Evolutionary conservation across 2,329 filamentous ascomycete genomes (phyloP).

Genomic region (Colletotrichum camelliae): DNA sequence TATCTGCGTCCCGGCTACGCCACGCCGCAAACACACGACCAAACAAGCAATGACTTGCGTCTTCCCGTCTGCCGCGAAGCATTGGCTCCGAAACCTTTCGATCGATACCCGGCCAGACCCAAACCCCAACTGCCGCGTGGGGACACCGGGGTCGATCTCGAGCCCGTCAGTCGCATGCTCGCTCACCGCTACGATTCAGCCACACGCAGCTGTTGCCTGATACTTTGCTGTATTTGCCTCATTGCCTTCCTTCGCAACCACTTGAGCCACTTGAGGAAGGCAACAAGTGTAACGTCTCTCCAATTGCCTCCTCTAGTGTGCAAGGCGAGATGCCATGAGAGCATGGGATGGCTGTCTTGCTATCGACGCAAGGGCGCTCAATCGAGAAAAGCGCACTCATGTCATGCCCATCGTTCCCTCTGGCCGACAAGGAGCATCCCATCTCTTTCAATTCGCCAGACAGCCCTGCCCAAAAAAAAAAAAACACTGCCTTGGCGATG

Average conservation of each 20-base stretch:
- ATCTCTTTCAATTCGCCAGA: conserved; percentile 1
- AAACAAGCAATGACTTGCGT: conserved; percentile 14
- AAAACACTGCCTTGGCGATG: not conserved
- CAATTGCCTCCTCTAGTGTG: not conserved
- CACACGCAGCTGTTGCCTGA: not conserved
- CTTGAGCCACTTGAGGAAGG: not conserved
- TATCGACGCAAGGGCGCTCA: not conserved
- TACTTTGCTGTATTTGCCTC: not conserved
- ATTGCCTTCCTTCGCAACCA: not conserved
- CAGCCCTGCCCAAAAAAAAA: conserved; percentile 5
- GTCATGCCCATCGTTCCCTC: not conserved
- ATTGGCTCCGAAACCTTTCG: not conserved
- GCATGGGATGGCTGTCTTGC: conserved; percentile 5
- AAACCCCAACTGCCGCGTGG: conserved; percentile 14
- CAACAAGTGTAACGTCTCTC: conserved; percentile 9
- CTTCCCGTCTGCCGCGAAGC: not conserved
- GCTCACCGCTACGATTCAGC: conserved; percentile 1
- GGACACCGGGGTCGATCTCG: conserved; percentile 1
- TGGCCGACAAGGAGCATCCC: conserved; percentile 10
- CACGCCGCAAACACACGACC: not conserved
- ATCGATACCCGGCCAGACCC: not conserved
- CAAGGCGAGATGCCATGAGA: not conserved
- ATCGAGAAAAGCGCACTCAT: not conserved
- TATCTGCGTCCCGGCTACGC: not conserved
- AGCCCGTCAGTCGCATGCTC: not conserved